phyloP scores from a whole-genome alignment of 257 asterid genomes.

The Voacanga thouarsii region DNA sequence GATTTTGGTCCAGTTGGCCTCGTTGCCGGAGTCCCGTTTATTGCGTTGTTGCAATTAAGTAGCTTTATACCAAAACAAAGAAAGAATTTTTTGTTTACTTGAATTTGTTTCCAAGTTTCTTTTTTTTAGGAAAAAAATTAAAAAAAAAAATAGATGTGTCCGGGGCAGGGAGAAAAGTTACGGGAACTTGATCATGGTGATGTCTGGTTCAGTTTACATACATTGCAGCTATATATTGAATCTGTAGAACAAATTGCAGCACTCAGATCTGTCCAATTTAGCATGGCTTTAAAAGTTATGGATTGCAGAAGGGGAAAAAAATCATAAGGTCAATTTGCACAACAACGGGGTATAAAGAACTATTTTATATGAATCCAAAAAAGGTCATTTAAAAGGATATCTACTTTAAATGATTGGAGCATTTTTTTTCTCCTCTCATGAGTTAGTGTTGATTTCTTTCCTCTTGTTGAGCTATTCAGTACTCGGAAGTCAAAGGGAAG shows the following conservation, averaged over 20 bases:
- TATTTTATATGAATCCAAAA: background rate
- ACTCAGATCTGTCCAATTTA: background rate
- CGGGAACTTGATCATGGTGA: background rate
- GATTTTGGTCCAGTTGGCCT: background rate
- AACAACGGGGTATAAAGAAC: background rate
- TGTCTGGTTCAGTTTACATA: background rate
- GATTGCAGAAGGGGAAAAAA: background rate
- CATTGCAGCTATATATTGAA: background rate
- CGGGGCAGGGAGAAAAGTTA: background rate
- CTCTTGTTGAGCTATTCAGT: background rate
- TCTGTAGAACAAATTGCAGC: background rate
- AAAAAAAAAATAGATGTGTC: too few relatives aligned
- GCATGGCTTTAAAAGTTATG: background rate
- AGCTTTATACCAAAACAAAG: background rate
- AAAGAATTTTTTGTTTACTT: background rate
- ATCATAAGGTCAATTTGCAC: background rate
- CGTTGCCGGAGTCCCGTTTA: background rate
- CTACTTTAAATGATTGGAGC: background rate
- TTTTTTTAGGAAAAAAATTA: background rate
- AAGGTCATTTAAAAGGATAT: background rate
- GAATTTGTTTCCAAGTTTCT: background rate
- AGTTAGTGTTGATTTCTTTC: background rate
- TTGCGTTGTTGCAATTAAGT: background rate
- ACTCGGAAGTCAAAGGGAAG: background rate
- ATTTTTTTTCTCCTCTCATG: background rate